Conservation (phyloP, 1,284 basidiomycete genomes). For the Heterobasidion occidentale region DNA sequence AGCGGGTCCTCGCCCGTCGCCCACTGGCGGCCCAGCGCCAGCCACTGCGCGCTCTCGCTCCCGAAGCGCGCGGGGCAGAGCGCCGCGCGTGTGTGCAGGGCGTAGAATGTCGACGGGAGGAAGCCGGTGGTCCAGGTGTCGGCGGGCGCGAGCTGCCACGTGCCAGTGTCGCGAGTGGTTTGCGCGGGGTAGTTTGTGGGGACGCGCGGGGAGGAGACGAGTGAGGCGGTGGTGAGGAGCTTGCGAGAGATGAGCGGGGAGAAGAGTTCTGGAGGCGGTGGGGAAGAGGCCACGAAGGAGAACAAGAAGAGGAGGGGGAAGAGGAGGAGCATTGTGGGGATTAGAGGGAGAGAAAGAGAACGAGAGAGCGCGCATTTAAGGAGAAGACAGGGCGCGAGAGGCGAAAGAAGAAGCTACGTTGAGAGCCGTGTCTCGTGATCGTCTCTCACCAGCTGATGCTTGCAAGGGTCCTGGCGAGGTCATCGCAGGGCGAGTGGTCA, state of each 20-base stretch:
- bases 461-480: no score
- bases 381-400: no score
- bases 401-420: no score
- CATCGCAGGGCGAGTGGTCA: no score
- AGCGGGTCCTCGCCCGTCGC: conserved; percentile 42
- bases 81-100: conserved; percentile 39
- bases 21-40: conserved; percentile 40
- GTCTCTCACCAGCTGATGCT: no score
- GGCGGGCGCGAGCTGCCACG: conserved; percentile 43
- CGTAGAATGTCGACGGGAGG: conserved; percentile 55
- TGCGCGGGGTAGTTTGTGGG: conserved; percentile 52
- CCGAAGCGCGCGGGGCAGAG: conserved; percentile 34
- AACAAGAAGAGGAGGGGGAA: background rate
- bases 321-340: background rate
- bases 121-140: conserved; percentile 66
- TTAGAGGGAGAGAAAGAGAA: no score
- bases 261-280: conserved; percentile 35
- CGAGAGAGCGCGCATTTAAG: no score
- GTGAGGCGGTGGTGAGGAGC: conserved; percentile 40
- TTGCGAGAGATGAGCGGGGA: conserved; percentile 49
- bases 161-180: conserved; percentile 35
- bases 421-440: no score
- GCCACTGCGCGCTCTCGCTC: conserved; percentile 30
- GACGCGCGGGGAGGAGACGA: conserved; percentile 20
- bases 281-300: background rate